Evolutionary conservation across 169 alveolate species (phyloP).

Genomic region (Plasmodium coatneyi): DNA sequence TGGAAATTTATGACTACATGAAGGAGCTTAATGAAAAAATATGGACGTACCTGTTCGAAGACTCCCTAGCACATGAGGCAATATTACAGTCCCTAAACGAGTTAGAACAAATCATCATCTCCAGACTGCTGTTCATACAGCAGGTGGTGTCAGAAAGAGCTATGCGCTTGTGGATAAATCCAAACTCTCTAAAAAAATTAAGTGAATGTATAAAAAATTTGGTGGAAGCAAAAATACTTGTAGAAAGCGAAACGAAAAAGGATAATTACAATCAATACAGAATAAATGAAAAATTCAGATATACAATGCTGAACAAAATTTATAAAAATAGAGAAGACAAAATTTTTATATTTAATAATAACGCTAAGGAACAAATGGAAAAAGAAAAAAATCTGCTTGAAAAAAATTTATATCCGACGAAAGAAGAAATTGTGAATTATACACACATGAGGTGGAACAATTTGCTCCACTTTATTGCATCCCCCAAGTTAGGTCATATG

Average conservation of each 20-base stretch:
- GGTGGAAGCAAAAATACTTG: constrained; percentile 63
- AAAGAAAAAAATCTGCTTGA: constrained; percentile 55
- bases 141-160: constrained; percentile 90
- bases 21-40: constrained; percentile 56
- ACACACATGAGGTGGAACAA: constrained; percentile 58
- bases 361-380: constrained; percentile 46
- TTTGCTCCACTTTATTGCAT: constrained; percentile 61
- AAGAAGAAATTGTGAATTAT: constrained; percentile 41
- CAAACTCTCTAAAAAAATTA: constrained; percentile 80
- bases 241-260: constrained; percentile 66
- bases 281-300: constrained; percentile 62
- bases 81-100: constrained; percentile 84
- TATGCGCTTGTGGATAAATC: constrained; percentile 87
- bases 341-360: constrained; percentile 53
- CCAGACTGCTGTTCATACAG: constrained; percentile 82
- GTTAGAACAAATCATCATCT: constrained; percentile 83
- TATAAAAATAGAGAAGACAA: constrained; percentile 38
- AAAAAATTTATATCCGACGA: constrained; percentile 56
- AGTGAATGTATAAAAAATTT: constrained; percentile 77
- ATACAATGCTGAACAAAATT: constrained; percentile 62
- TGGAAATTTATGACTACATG: constrained; percentile 74
- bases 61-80: constrained; percentile 75
- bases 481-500: constrained; percentile 21
- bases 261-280: constrained; percentile 69
- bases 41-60: constrained; percentile 72